phyloP scores from a whole-genome alignment of 2,329 filamentous ascomycete genomes.

The Colletotrichum lupini region DNA sequence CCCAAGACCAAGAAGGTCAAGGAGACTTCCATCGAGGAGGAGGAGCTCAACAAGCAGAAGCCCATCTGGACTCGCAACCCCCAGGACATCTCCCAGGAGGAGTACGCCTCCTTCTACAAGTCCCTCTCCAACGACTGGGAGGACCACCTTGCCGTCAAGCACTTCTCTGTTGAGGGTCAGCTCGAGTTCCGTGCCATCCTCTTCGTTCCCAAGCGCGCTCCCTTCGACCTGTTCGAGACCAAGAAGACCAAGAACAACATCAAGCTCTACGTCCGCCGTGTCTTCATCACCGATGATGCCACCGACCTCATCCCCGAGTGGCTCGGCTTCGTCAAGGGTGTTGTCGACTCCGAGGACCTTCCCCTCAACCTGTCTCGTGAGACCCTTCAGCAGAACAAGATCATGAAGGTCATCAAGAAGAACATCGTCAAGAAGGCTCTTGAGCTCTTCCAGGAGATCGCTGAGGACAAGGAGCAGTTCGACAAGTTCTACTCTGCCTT shows the following conservation, averaged over 20 bases:
- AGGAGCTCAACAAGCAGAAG: constrained; percentile 99
- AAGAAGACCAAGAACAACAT: constrained; percentile 99
- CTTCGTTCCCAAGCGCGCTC: constrained; percentile 99
- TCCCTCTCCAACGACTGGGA: constrained; percentile 99
- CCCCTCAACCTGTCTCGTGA: constrained; percentile 99
- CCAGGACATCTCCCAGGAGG: constrained; percentile 91
- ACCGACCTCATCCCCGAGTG: constrained; percentile 99
- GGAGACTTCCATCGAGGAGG: constrained; percentile 98
- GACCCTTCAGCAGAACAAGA: constrained; percentile 99
- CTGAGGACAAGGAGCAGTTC: constrained; percentile 99
- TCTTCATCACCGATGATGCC: constrained; percentile 99
- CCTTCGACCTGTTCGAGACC: constrained; percentile 99
- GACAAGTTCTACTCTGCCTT: constrained; percentile 99
- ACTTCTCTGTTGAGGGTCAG: constrained; percentile 99
- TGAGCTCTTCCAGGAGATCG: constrained; percentile 98
- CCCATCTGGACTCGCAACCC: constrained; percentile 99
- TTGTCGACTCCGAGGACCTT: constrained; percentile 99
- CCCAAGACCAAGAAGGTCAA: constrained; percentile 99
- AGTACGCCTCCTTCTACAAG: constrained; percentile 99
- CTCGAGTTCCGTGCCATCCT: constrained; percentile 99
- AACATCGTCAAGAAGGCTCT: constrained; percentile 99
- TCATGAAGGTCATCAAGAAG: constrained; percentile 99
- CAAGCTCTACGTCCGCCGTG: constrained; percentile 99
- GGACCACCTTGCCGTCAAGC: constrained; percentile 99
- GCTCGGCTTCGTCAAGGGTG: constrained; percentile 99